Conservation (phyloP, 2,329 filamentous ascomycete species). For the Onygenales sp. region DNA sequence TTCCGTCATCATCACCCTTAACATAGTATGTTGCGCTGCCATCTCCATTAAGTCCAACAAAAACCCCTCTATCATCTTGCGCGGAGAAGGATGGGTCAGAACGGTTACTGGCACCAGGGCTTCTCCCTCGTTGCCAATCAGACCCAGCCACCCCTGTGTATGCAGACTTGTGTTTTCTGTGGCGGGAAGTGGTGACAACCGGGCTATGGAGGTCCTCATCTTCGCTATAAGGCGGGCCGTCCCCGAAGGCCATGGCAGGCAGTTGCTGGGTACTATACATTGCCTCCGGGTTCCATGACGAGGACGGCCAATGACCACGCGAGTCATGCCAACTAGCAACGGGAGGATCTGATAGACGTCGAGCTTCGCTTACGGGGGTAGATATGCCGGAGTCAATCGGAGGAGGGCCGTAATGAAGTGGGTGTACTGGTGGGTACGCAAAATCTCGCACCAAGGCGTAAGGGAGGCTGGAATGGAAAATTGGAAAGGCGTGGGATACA, state of each 20-base stretch:
- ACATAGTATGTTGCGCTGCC: conserved; percentile 68
- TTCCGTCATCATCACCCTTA: conserved; percentile 53
- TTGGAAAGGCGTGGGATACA: conserved; percentile 68
- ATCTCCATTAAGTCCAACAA: conserved; percentile 57
- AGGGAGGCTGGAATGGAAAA: conserved; percentile 73
- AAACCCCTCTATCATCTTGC: conserved; percentile 56
- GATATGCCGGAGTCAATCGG: conserved; percentile 68
- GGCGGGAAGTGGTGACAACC: conserved; percentile 69
- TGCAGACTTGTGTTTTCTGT: conserved; percentile 73
- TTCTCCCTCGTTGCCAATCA: conserved; percentile 38
- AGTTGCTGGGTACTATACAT: conserved; percentile 59
- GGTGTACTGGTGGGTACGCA: conserved; percentile 74
- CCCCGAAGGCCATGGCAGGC: conserved; percentile 72
- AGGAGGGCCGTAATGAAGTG: conserved; percentile 88
- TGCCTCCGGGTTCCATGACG: conserved; percentile 38
- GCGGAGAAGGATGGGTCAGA: conserved; percentile 33
- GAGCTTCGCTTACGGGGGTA: conserved; percentile 73
- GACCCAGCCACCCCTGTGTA: conserved; percentile 36
- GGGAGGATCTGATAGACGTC: conserved; percentile 74
- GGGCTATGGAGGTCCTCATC: conserved; percentile 92
- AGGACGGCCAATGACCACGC: conserved; percentile 46
- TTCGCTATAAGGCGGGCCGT: conserved; percentile 88
- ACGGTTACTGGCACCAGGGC: conserved; percentile 36
- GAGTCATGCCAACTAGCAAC: conserved; percentile 64
- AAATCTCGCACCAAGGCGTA: conserved; percentile 95